Evolutionary conservation across 306 rosid genomes (phyloP).

Genomic region (Vigna trinervia): DNA sequence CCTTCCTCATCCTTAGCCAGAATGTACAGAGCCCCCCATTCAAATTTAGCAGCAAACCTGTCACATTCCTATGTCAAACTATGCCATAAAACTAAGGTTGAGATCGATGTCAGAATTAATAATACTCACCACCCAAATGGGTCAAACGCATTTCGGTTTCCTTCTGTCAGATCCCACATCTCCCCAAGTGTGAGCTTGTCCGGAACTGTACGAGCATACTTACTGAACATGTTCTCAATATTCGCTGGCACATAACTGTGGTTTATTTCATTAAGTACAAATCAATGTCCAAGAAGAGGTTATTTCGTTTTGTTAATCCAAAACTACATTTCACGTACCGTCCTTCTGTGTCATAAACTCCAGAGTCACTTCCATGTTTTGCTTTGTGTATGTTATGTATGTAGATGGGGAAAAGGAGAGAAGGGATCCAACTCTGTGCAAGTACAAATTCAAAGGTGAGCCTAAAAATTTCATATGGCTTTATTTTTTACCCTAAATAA

Average conservation of each 20-base stretch:
- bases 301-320: background rate
- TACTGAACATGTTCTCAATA: conserved; percentile 77
- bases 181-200: conserved; percentile 74
- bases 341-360: conserved; percentile 87
- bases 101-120: background rate
- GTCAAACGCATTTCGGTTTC: conserved; percentile 67
- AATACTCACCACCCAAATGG: conserved; percentile 69
- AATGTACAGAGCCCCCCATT: conserved; percentile 71
- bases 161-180: conserved; percentile 85
- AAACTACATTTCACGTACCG: conserved; percentile 48
- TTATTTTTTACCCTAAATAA: too few relatives aligned
- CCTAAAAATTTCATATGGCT: background rate
- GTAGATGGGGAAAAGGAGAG: conserved; percentile 78
- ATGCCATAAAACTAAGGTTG: background rate
- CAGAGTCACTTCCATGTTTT: conserved; percentile 91
- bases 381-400: conserved; percentile 67
- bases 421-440: conserved; percentile 76
- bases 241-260: conserved; percentile 69
- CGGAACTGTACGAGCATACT: conserved; percentile 66
- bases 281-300: background rate
- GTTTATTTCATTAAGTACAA: conserved; percentile 12
- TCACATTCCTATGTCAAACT: background rate
- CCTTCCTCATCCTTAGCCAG: conserved; percentile 86
- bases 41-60: conserved; percentile 71
- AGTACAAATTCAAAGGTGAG: background rate